Evolutionary conservation across 2,329 filamentous ascomycete genomes (phyloP).

Genomic region (Fusarium sp.): DNA sequence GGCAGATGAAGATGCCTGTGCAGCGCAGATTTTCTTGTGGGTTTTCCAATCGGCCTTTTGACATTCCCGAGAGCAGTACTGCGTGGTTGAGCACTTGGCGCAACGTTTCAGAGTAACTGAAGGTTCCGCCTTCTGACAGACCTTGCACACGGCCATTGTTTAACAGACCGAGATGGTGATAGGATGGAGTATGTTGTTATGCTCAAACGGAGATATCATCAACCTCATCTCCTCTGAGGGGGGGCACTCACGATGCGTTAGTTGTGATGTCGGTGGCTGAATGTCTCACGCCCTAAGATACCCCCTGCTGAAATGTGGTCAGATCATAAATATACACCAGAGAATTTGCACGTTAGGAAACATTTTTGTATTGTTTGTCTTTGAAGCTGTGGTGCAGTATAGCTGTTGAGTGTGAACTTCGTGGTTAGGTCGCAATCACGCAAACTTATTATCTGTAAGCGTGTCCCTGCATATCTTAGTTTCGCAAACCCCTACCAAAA

Average conservation of each 20-base stretch:
- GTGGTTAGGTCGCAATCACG: not conserved
- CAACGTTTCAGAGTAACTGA: constrained; percentile 55
- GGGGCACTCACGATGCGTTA: not conserved
- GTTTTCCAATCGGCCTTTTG: constrained; percentile 64
- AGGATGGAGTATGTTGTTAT: not conserved
- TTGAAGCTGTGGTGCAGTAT: not conserved
- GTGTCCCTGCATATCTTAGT: not conserved
- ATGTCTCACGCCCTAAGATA: constrained; percentile 1
- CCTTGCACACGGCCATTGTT: constrained; percentile 37
- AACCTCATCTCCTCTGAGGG: not conserved
- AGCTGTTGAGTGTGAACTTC: not conserved
- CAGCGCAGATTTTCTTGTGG: constrained; percentile 61
- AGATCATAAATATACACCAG: not conserved
- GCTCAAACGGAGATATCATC: not conserved
- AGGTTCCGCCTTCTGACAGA: constrained; percentile 49
- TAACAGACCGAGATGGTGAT: too few relatives aligned
- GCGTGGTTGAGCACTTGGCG: constrained; percentile 59
- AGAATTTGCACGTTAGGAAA: not conserved
- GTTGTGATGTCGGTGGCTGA: constrained; percentile 10
- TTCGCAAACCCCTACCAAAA: not conserved
- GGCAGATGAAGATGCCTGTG: constrained; percentile 22
- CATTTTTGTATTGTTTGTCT: not conserved
- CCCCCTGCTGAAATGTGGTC: not conserved
- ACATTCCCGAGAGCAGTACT: constrained; percentile 66
- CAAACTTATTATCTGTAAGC: not conserved